phyloP scores from a whole-genome alignment of 2,329 filamentous ascomycete genomes.

The Xylariaceae sp. region DNA sequence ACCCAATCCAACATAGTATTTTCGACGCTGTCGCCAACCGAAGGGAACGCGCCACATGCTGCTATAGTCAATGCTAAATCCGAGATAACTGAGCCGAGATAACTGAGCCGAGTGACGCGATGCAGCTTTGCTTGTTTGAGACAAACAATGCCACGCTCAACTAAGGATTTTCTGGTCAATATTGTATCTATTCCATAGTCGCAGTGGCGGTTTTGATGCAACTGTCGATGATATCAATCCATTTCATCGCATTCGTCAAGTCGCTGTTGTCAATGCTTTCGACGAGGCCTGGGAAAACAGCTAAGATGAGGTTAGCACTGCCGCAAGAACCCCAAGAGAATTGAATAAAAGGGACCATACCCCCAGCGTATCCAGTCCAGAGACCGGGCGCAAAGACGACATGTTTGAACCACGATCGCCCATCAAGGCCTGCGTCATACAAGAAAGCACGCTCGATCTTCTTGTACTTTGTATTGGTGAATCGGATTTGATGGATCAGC shows the following conservation, averaged over 20 bases:
- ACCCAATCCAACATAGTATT: not conserved
- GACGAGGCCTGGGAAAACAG: slow-evolving; percentile 58
- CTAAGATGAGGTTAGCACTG: slow-evolving; percentile 30
- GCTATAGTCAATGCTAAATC: not conserved
- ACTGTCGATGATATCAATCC: slow-evolving; percentile 55
- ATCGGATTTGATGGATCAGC: slow-evolving; percentile 59
- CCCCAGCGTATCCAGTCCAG: slow-evolving; percentile 86
- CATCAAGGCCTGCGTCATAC: slow-evolving; percentile 70
- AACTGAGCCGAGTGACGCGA: no score
- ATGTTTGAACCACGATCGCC: slow-evolving; percentile 86
- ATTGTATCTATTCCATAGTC: slow-evolving; percentile 28
- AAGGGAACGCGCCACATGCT: not conserved
- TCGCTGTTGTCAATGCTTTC: slow-evolving; percentile 60
- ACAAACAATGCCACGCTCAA: no score
- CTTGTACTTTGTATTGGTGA: slow-evolving; percentile 79
- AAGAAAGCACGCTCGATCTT: slow-evolving; percentile 76
- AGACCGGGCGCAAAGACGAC: slow-evolving; percentile 87
- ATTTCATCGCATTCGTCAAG: slow-evolving; percentile 54
- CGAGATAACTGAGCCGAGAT: not conserved
- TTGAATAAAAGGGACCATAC: slow-evolving; percentile 34
- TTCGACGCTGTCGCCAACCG: not conserved
- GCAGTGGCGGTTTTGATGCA: slow-evolving; percentile 46
- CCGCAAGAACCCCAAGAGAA: not conserved
- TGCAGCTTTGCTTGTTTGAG: no score
- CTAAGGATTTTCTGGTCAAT: not conserved